Base-by-base conservation (phyloP, 352 stramenopile genomes). In the Hyaloperonospora brassicae region DNA sequence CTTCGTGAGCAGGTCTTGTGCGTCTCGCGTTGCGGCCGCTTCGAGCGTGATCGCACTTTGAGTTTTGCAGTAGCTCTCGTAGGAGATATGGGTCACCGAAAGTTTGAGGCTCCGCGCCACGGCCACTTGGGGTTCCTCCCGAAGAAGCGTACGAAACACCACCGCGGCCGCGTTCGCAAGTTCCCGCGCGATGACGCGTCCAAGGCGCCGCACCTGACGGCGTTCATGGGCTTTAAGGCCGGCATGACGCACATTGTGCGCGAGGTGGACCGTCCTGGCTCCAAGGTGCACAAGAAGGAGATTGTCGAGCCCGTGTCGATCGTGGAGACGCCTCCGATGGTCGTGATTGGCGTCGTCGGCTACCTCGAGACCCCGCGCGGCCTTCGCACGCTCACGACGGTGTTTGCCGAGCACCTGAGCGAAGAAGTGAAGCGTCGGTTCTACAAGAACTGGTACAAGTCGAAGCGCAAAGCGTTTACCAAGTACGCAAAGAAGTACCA, bases 361-460 rank as follows among this genome's bases (percentile, higher is more conserved):
- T 99, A 99, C 92, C 80, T 99, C n/a, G 96, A 98, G 76, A 99
- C 97, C 59, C 97, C 97, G 39, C 91, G 87, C 47, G 97, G 97
- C 69, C 90, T 99, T 58, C 95, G 97, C 60, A 98, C 96, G 47
- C 84, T 99, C 53, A 99, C 95, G 40, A 99, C 97, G 48, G 97
- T 99, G 55, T 99, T 98, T 77, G 96, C 97, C 14, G 90, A 98
- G 87, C 97, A 99, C 83, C 87, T 99, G 70, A 97, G 75, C 73
- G 97, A 99, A 66, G 96, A 99, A 71, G 66, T 98, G 62, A 98
- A 98, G 92, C 94, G 96, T 86, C 93, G 97, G 70, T 98, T 98
- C 79, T 99, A 99, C 96, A 99, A 99, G 95, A 99, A 99, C 93
- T 99, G 97, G 97, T 99, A 98, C 86, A 95, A 95, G 68, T 95